These are phyloP conservation scores for Trichoderma asperelloides DNA, from an alignment of 495 filamentous ascomycete species.

Conservation along the genomic window DNA sequence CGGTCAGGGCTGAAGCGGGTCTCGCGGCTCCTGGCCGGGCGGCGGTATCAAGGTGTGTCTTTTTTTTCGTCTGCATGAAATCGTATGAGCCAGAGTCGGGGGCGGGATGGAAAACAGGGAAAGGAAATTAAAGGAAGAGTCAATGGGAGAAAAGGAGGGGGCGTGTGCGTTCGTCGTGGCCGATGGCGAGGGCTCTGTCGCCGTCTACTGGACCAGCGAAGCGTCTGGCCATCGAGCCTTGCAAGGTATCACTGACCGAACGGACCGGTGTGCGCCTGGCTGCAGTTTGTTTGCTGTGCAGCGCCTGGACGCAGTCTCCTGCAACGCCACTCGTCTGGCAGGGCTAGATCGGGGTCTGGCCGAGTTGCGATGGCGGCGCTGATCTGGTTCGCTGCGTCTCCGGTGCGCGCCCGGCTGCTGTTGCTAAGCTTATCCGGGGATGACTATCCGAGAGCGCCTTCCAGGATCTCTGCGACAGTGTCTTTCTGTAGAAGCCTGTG, in stretches of 20 bases:
- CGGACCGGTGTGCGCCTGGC: neutral
- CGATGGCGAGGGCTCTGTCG: neutral
- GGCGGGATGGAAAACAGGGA: neutral
- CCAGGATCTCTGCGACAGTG: neutral
- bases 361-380: neutral
- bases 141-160: neutral
- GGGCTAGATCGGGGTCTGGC: neutral
- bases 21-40: neutral
- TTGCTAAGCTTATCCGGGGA: neutral
- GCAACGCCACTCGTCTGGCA: neutral
- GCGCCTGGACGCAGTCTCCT: neutral
- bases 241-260: conserved; percentile 7
- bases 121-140: neutral
- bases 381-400: neutral
- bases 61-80: neutral
- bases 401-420: neutral
- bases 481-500: neutral
- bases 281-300: neutral
- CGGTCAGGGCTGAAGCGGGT: neutral
- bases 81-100: neutral
- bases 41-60: neutral
- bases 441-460: neutral
- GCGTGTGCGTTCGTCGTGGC: neutral
- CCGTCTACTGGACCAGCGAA: neutral
- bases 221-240: neutral